Percentiles rank a stretch among this genome's conserved stretches.
Evolutionary conservation across 1,139 yeast species (phyloP).

Genomic region (Zygoascus hellenicus): DNA sequence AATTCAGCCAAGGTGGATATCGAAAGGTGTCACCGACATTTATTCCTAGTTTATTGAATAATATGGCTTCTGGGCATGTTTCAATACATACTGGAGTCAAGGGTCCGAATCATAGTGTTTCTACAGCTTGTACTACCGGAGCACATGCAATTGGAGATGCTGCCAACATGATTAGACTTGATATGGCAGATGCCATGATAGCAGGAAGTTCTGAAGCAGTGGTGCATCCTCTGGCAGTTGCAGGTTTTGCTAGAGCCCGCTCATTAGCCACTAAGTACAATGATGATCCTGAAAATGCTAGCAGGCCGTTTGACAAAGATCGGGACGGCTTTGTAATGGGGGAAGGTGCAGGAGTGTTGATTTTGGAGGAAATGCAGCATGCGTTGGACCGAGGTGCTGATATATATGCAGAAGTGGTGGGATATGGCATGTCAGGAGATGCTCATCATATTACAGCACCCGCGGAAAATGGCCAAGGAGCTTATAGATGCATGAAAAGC

Average conservation of each 20-base stretch:
- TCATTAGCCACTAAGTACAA: conserved; percentile 63
- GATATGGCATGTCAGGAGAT: conserved; percentile 90
- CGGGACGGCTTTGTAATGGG: conserved; percentile 88
- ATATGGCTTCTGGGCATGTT: conserved; percentile 94
- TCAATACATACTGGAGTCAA: conserved; percentile 68
- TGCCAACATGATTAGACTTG: conserved; percentile 66
- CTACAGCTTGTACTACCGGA: conserved; percentile 98
- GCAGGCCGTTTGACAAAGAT: conserved; percentile 78
- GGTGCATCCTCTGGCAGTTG: conserved; percentile 78
- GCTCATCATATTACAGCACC: conserved; percentile 95
- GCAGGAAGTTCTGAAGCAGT: conserved; percentile 93
- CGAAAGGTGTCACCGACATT: conserved; percentile 77
- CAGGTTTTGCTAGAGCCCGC: conserved; percentile 89
- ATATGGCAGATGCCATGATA: conserved; percentile 78
- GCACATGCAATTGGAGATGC: conserved; percentile 94
- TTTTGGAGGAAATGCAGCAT: conserved; percentile 72
- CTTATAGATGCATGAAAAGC: conserved; percentile 71
- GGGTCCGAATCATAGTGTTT: conserved; percentile 85
- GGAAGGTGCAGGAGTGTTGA: conserved; percentile 83
- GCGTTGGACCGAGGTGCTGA: conserved; percentile 56
- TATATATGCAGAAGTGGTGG: conserved; percentile 75
- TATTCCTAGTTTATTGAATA: conserved; percentile 74
- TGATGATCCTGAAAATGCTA: conserved; percentile 58
- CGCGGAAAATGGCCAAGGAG: conserved; percentile 75
- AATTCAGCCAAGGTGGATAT: conserved; percentile 50